Conservation (phyloP, 352 stramenopile genomes). For the Blastocystis hominis region DNA sequence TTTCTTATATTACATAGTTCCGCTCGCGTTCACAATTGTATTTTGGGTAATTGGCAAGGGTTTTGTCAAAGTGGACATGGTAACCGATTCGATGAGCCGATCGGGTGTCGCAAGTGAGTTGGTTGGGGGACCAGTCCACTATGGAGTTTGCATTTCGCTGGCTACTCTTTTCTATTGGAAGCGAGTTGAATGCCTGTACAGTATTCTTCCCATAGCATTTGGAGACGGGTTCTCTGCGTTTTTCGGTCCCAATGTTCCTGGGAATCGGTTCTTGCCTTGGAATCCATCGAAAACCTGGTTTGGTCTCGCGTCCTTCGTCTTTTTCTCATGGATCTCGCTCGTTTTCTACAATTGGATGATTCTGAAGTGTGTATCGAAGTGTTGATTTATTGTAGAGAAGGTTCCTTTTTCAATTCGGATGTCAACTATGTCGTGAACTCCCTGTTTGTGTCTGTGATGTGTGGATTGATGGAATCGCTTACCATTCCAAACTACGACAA, state of each 20-base stretch:
- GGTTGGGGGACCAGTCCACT: conserved; percentile 13
- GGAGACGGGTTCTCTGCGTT: conserved; percentile 49
- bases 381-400: not conserved
- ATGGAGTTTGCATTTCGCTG: conserved; percentile 44
- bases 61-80: not conserved
- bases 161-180: conserved; percentile 52
- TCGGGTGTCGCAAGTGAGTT: conserved; percentile 8
- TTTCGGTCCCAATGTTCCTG: conserved; percentile 1
- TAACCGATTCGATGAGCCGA: conserved; percentile 44
- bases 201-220: conserved; percentile 39
- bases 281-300: conserved; percentile 54
- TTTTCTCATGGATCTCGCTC: not conserved
- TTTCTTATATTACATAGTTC: not conserved
- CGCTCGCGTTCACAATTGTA: conserved; percentile 21
- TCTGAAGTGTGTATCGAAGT: not conserved
- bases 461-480: conserved; percentile 23
- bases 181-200: conserved; percentile 10
- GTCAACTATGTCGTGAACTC: not conserved
- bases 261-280: conserved; percentile 2
- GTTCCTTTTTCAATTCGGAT: conserved; percentile 6
- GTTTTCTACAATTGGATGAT: not conserved
- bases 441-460: conserved; percentile 8
- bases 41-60: conserved; percentile 45
- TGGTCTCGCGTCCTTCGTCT: conserved; percentile 22
- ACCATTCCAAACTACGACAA: conserved; percentile 52